Percentiles rank a stretch among this genome's conserved stretches.
These are phyloP conservation scores for Penicillium sp. DNA, from an alignment of 2,329 filamentous ascomycete genomes.

Conservation along the genomic window DNA sequence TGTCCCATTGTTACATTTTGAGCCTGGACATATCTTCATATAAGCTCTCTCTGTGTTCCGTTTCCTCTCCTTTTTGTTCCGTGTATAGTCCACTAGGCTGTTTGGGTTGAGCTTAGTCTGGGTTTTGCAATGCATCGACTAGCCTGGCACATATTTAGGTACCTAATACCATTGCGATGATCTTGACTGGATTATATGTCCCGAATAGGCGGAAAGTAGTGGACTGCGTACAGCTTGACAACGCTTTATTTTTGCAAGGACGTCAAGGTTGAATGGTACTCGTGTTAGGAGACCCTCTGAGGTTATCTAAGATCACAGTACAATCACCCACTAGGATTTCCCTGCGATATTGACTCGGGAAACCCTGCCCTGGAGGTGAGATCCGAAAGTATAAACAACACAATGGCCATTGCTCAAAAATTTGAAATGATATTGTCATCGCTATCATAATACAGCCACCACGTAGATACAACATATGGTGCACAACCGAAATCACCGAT, in stretches of 20 bases:
- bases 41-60: slow-evolving; percentile 15
- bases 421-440: slow-evolving; percentile 6
- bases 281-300: no score
- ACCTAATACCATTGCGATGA: slow-evolving; percentile 22
- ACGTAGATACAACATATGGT: slow-evolving; percentile 1
- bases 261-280: no score
- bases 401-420: no score
- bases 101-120: slow-evolving; percentile 9
- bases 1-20: slow-evolving; percentile 14
- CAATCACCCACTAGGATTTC: no score
- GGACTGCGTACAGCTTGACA: no score
- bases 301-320: no score
- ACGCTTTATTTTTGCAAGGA: no score
- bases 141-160: slow-evolving; percentile 15
- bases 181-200: no score
- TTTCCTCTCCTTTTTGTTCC: slow-evolving; percentile 9
- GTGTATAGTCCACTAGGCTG: slow-evolving; percentile 13
- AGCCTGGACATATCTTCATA: slow-evolving; percentile 26
- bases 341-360: no score
- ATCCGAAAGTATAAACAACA: no score
- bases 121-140: slow-evolving; percentile 20
- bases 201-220: no score
- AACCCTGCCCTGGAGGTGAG: no score
- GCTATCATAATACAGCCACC: slow-evolving; percentile 13
- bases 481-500: slow-evolving; percentile 27